Evolutionary conservation across 2,329 filamentous ascomycete genomes (phyloP).

Genomic region (Colletotrichum plurivorum): DNA sequence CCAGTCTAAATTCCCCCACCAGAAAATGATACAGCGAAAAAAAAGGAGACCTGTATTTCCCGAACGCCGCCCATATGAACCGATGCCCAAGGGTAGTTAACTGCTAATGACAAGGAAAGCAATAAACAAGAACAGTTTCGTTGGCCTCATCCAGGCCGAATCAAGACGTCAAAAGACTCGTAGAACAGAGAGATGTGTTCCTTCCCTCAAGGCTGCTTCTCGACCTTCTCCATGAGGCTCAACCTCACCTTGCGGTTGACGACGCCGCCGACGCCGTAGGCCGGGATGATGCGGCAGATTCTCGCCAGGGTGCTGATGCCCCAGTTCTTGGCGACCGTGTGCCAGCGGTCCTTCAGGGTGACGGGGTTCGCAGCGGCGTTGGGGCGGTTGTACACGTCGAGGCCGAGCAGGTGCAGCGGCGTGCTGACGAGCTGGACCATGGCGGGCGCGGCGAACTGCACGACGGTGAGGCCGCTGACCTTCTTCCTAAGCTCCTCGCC

Average conservation of each 20-base stretch:
- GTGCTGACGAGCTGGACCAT: slow-evolving; percentile 84
- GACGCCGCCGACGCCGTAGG: slow-evolving; percentile 90
- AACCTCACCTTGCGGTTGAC: slow-evolving; percentile 82
- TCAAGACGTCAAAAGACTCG: slow-evolving; percentile 1
- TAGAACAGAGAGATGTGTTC: neutral
- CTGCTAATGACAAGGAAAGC: slow-evolving; percentile 13
- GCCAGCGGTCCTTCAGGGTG: slow-evolving; percentile 72
- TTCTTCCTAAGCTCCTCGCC: slow-evolving; percentile 64
- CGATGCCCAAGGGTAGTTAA: neutral
- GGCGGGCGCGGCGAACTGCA: slow-evolving; percentile 87
- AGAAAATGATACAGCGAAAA: neutral
- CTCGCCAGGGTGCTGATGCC: slow-evolving; percentile 79
- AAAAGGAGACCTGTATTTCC: neutral
- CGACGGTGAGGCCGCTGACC: slow-evolving; percentile 71
- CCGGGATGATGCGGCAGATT: slow-evolving; percentile 88
- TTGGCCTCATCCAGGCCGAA: slow-evolving; percentile 14
- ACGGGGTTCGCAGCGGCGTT: slow-evolving; percentile 47
- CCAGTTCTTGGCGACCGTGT: slow-evolving; percentile 82
- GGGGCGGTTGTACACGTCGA: slow-evolving; percentile 88
- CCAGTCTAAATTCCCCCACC: slow-evolving; percentile 20
- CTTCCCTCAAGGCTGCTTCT: slow-evolving; percentile 7
- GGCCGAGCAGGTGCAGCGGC: slow-evolving; percentile 85
- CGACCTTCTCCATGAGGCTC: slow-evolving; percentile 71
- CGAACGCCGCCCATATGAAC: slow-evolving; percentile 39
- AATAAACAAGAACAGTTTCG: slow-evolving; percentile 10